Evolutionary conservation across 179 eudicot species (phyloP).

Genomic region (Silene vulgaris): DNA sequence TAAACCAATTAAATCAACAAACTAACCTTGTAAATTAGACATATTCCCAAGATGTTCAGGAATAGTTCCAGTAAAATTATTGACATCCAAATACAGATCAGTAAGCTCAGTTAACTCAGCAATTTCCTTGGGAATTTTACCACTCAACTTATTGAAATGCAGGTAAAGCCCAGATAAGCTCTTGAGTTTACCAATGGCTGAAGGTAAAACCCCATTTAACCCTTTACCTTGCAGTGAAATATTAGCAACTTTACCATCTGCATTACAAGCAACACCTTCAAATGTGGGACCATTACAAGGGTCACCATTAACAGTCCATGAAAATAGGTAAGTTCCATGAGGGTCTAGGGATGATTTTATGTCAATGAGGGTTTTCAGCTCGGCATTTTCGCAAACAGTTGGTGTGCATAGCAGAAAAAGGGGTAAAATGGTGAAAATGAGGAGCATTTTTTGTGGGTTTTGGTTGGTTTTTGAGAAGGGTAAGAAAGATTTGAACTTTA

Average conservation of each 20-base stretch:
- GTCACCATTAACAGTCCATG: conserved; percentile 52
- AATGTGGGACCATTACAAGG: conserved; percentile 49
- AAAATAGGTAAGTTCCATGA: conserved; percentile 39
- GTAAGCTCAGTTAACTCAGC: not conserved
- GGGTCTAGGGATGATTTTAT: conserved; percentile 74
- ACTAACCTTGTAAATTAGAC: not conserved
- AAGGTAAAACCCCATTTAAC: conserved; percentile 55
- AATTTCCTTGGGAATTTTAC: not conserved
- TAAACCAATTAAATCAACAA: too few species aligned
- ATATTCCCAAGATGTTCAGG: not conserved
- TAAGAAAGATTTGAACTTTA: conserved; percentile 15
- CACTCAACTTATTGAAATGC: not conserved
- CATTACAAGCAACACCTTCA: conserved; percentile 69
- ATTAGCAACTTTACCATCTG: conserved; percentile 56
- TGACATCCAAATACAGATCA: not conserved
- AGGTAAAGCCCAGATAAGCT: conserved; percentile 57
- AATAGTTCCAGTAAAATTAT: not conserved
- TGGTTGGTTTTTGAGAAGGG: not conserved
- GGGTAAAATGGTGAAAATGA: conserved; percentile 10
- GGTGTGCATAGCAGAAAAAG: conserved; percentile 27
- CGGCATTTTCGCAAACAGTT: conserved; percentile 34
- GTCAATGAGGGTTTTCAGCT: conserved; percentile 39
- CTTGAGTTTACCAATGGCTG: conserved; percentile 57
- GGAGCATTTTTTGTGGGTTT: not conserved
- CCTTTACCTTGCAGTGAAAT: conserved; percentile 83